Percentiles rank a stretch among this genome's conserved stretches.
These are phyloP conservation scores for Inosperma sp. DNA, from an alignment of 768 basidiomycete species.

Conservation along the genomic window DNA sequence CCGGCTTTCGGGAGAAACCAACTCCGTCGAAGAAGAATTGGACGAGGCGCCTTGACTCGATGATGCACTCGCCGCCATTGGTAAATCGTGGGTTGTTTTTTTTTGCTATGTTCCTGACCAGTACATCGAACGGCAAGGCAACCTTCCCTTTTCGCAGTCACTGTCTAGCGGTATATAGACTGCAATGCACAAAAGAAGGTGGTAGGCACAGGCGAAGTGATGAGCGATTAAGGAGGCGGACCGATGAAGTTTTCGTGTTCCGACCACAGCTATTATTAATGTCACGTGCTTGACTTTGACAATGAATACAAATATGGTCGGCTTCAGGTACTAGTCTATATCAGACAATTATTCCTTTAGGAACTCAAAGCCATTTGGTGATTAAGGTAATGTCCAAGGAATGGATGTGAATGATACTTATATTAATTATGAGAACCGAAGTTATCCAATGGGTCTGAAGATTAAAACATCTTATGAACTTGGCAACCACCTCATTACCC, in stretches of 20 bases:
- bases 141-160: conserved; percentile 1
- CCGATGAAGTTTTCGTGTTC: background rate
- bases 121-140: background rate
- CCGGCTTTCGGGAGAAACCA: conserved; percentile 8
- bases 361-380: too few species aligned
- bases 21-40: background rate
- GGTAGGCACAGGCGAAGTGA: background rate
- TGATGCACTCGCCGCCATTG: conserved; percentile 5
- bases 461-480: too few species aligned
- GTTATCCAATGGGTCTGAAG: too few species aligned
- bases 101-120: background rate
- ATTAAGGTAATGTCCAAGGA: too few species aligned
- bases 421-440: too few species aligned
- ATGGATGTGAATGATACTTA: too few species aligned
- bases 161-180: conserved; percentile 8
- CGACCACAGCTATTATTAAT: background rate
- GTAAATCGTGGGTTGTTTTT: background rate
- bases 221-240: conserved; percentile 2
- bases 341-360: too few species aligned
- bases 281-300: background rate
- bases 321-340: too few species aligned
- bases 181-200: background rate
- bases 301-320: too few species aligned
- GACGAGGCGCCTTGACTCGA: background rate
- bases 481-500: too few species aligned